A percentile compares a stretch with the other conserved stretches of the same genome.
Evolutionary conservation across 176 grass and related monocot genomes (phyloP).

Genomic region (Aegilops sharonensis): DNA sequence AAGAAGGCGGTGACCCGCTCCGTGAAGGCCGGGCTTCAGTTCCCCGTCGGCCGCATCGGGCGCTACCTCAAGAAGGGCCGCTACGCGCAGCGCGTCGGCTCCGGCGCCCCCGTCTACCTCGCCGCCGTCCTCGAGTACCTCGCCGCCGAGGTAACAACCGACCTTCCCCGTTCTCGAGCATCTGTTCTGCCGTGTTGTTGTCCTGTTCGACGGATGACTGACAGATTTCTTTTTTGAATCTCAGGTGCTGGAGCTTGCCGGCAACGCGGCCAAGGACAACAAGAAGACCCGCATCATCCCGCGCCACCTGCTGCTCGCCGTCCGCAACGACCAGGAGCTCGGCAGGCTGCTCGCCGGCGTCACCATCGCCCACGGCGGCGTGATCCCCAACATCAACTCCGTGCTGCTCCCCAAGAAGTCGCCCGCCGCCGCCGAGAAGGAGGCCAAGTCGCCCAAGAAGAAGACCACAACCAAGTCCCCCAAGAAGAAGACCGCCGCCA

Average conservation of each 20-base stretch:
- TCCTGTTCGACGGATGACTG: too few species aligned
- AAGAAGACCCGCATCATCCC: neutral
- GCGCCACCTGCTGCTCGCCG: neutral
- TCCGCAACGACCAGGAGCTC: neutral
- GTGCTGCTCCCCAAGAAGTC: neutral
- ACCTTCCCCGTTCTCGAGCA: accelerated
- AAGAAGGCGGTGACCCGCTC: constrained; percentile 7
- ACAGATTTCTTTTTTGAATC: neutral
- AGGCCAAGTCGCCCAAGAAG: neutral
- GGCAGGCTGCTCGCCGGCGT: neutral
- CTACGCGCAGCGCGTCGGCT: constrained; percentile 40
- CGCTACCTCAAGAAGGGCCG: constrained; percentile 68
- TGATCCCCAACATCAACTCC: neutral
- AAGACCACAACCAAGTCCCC: neutral
- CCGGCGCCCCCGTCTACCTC: constrained; percentile 44
- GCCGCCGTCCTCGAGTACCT: constrained; percentile 44
- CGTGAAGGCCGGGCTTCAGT: constrained; percentile 68
- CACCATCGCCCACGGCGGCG: neutral
- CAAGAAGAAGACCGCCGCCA: neutral
- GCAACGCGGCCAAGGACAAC: neutral
- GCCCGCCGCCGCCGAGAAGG: neutral
- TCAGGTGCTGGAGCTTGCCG: neutral
- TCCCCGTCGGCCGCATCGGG: constrained; percentile 66
- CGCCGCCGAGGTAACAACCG: neutral
- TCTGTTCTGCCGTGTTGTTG: too few species aligned